phyloP scores from a whole-genome alignment of 345 rosid species.

The Triadica sebifera region DNA sequence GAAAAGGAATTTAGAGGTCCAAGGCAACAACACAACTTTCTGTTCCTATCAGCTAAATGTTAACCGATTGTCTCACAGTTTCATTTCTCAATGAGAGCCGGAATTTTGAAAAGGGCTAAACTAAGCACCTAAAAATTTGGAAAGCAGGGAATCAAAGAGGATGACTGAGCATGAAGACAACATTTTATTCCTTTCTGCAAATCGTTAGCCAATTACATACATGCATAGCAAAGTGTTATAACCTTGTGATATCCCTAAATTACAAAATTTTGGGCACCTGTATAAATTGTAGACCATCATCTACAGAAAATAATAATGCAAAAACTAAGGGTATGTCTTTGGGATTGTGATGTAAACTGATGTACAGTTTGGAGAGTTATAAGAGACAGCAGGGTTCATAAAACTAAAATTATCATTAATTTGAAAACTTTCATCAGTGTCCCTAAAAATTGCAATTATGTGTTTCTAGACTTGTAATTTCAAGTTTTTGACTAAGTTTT shows the following conservation, averaged over 20 bases:
- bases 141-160: not conserved
- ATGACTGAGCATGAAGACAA: not conserved
- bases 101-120: no score
- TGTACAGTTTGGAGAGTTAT: not conserved
- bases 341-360: not conserved
- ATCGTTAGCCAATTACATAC: not conserved
- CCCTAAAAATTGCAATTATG: not conserved
- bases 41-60: no score
- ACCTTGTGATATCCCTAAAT: not conserved
- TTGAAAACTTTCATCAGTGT: not conserved
- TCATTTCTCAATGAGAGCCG: not conserved
- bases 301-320: not conserved
- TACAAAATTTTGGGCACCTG: no score
- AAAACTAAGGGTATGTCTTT: not conserved
- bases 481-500: not conserved
- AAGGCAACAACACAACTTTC: no score
- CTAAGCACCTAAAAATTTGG: no score
- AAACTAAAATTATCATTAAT: not conserved
- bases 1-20: no score
- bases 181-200: not conserved
- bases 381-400: not conserved
- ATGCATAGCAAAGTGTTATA: not conserved
- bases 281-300: no score
- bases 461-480: not conserved
- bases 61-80: not conserved